These are phyloP conservation scores for Chenopodium suecicum DNA, from an alignment of 148 eudicot species.

Conservation along the genomic window DNA sequence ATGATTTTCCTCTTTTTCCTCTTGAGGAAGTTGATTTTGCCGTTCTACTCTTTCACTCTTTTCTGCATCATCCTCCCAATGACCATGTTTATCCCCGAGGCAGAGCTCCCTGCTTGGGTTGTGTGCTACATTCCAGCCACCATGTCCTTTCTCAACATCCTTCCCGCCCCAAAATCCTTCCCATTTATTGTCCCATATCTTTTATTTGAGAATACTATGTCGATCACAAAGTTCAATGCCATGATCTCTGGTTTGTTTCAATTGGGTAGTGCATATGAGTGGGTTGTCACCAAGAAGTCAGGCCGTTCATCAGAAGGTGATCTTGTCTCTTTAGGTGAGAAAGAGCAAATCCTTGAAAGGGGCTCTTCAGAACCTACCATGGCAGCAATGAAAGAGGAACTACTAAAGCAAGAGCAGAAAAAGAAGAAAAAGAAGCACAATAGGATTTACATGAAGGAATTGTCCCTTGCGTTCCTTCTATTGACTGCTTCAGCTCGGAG, in stretches of 20 bases:
- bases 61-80: slow-evolving; percentile 94
- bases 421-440: slow-evolving; percentile 72
- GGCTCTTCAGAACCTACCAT: slow-evolving; percentile 55
- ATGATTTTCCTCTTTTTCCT: slow-evolving; percentile 92
- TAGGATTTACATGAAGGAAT: slow-evolving; percentile 79
- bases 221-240: slow-evolving; percentile 95
- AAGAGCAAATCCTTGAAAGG: slow-evolving; percentile 48
- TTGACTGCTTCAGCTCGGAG: slow-evolving; percentile 88
- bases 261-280: slow-evolving; percentile 88
- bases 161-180: slow-evolving; percentile 93
- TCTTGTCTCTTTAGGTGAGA: slow-evolving; percentile 50
- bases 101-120: slow-evolving; percentile 86
- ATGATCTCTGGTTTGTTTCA: slow-evolving; percentile 97
- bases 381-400: slow-evolving; percentile 55
- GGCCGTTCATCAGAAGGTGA: slow-evolving; percentile 98
- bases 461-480: slow-evolving; percentile 74
- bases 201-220: slow-evolving; percentile 97
- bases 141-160: slow-evolving; percentile 86
- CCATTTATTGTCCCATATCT: slow-evolving; percentile 97
- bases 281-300: slow-evolving; percentile 98
- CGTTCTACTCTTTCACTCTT: slow-evolving; percentile 93
- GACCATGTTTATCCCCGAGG: slow-evolving; percentile 98
- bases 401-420: slow-evolving; percentile 37
- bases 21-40: slow-evolving; percentile 78
- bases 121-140: slow-evolving; percentile 88